Evolutionary conservation across 257 asterid species (phyloP), one percentile per base, ranked within the genome.

Genomic region (Ilex asprella): DNA sequence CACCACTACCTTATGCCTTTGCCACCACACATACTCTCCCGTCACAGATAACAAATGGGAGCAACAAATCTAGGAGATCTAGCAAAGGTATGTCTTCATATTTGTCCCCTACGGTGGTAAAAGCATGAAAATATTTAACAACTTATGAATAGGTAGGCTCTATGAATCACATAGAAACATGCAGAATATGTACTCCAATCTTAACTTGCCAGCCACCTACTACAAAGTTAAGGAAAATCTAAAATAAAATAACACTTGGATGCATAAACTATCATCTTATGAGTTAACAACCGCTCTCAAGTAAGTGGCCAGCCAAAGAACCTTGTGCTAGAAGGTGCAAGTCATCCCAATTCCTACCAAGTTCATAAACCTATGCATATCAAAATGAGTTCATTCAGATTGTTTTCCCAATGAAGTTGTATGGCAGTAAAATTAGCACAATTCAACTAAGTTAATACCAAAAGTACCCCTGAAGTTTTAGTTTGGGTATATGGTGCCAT

Each of bases 251-350:
- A 56, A 77, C 71, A 92, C 97, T n/a, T n/a, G 97, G 97, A 75
- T 93, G 99, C 95, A 93, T 81, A 67, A 79, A 93, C 63, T 93
- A 93, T 53, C 99, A 97, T 69, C 99, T 97, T n/a, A 97, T 93
- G 63, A 93, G 94, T 76, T 93, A 97, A 65, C 99, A 93, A 70
- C 99, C 97, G 67, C 99, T 89, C 77, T 93, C 99, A 69, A 93
- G 88, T 62, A 93, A 86, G 75, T 89, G 99, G 65, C 99, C 97
- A 63, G 87, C 90, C 70, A 89, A 75, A 59, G 96, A 79, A 73
- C 99, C 99, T 84, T 89, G 96, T 58, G 97, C 90, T 59, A 89
- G 84, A 68, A 84, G 94, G 62, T 75, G 75, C 68, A 76, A 76
- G 46, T 87, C 96, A 74, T 87, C 75, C 99, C 99, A 93, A 75